Evolutionary conservation across 2,329 filamentous ascomycete species (phyloP), one percentile per base, ranked within the genome.

Genomic region (Aspergillus sergii): DNA sequence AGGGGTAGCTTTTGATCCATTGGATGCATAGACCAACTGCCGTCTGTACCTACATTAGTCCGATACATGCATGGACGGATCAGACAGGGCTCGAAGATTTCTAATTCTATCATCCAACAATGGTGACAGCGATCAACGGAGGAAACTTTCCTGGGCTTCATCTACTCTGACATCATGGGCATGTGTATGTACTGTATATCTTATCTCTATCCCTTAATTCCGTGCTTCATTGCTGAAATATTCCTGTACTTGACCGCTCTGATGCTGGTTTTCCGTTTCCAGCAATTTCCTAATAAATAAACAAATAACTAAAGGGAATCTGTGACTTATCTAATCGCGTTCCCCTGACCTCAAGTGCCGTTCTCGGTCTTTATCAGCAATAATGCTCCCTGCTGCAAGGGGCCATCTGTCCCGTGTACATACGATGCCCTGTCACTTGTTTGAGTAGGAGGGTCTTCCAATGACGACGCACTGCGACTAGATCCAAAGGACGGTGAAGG

Each of bases 341-440:
- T 58, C 30, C n/a, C 56, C 43, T 48, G 28, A 5, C 41, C 12
- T 28, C 46, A 50, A 19, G 6, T 58, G 30, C 57, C 43, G 45
- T 39, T 50, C 50, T 32, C 57, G 30, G 57, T 19, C 23, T 5
- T n/a, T 46, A 46, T 58, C 43, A 50, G 12, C 43, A 34, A 58
- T 48, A 28, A 58, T 58, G 34, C 19, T 26, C 43, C 2, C 43
- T 7, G 12, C 48, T 50, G 57, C 57, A 58, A 58, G 57, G 57
- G 57, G 45, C 11, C 11, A 28, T 19, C 21, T 50, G 46, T 50
- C 23, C 46, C 26, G 46, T 28, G 26, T 14, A 28, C 23, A 50
- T 16, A 50, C n/a, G 16, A 16, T n/a, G 14, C 16, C 16, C 14
- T 50, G 26, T 50, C 46, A 50, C 23, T 50, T 36, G 14, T 36